These are phyloP conservation scores for Trichophyton benhamiae DNA, from an alignment of 2,329 filamentous ascomycete genomes.

Conservation along the genomic window DNA sequence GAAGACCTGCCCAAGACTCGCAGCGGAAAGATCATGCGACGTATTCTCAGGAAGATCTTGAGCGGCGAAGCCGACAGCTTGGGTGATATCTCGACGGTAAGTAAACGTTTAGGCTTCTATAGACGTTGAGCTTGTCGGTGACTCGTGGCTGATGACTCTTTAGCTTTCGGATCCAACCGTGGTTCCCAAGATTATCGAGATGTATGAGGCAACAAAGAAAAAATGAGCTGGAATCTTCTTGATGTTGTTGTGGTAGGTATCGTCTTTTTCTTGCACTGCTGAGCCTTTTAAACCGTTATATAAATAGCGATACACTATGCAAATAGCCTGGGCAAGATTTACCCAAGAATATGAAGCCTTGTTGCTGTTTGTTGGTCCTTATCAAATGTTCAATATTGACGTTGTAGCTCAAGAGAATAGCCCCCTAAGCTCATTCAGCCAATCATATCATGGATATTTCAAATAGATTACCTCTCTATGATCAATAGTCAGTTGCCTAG, in stretches of 20 bases:
- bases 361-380: too few relatives aligned
- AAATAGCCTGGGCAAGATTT: background rate
- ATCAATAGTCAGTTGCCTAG: too few relatives aligned
- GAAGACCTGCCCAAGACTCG: slow-evolving; percentile 94
- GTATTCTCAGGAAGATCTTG: slow-evolving; percentile 92
- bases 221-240: background rate
- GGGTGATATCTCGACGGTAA: slow-evolving; percentile 81
- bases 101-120: slow-evolving; percentile 23
- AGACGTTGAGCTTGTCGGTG: background rate
- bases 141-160: background rate
- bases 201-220: slow-evolving; percentile 48
- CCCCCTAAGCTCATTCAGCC: background rate
- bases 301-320: background rate
- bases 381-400: too few relatives aligned
- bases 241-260: background rate
- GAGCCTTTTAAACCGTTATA: background rate
- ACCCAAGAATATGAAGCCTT: background rate
- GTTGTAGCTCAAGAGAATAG: background rate
- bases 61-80: slow-evolving; percentile 95
- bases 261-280: background rate
- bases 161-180: slow-evolving; percentile 81
- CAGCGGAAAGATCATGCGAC: slow-evolving; percentile 97
- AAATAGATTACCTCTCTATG: too few relatives aligned
- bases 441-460: background rate
- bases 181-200: slow-evolving; percentile 77